Evolutionary conservation across 345 rosid genomes (phyloP).

Genomic region (Reutealis trisperma): DNA sequence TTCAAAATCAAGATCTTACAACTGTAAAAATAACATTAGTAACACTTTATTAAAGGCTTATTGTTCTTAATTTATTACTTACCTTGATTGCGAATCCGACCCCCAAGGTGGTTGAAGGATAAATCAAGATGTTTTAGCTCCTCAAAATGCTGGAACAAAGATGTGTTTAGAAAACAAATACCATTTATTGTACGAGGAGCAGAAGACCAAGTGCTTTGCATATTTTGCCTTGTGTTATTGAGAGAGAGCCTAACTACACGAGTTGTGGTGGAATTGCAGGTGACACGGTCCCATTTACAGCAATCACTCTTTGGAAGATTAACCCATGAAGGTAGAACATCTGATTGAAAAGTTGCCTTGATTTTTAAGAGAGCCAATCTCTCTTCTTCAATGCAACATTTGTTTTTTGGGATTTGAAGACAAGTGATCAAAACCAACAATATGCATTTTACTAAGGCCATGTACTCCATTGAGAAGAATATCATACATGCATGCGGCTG

Average conservation of each 20-base stretch:
- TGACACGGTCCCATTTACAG: neutral
- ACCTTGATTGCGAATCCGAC: no score
- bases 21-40: no score
- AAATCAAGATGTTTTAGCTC: no score
- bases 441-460: neutral
- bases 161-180: no score
- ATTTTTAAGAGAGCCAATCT: neutral
- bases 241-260: neutral
- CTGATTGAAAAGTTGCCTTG: neutral
- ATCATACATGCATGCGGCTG: neutral
- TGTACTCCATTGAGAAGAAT: neutral
- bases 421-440: neutral
- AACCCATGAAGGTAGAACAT: neutral
- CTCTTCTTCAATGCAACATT: neutral
- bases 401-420: neutral
- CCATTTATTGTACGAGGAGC: no score
- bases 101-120: no score
- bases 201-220: no score
- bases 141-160: no score
- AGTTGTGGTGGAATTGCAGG: neutral
- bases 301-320: neutral
- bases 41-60: no score
- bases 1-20: no score
- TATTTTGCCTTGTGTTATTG: neutral
- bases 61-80: no score